A percentile compares a stretch with the other conserved stretches of the same genome.
Evolutionary conservation across 1,139 yeast species (phyloP).

Genomic region (Suhomyces chickasaworum): DNA sequence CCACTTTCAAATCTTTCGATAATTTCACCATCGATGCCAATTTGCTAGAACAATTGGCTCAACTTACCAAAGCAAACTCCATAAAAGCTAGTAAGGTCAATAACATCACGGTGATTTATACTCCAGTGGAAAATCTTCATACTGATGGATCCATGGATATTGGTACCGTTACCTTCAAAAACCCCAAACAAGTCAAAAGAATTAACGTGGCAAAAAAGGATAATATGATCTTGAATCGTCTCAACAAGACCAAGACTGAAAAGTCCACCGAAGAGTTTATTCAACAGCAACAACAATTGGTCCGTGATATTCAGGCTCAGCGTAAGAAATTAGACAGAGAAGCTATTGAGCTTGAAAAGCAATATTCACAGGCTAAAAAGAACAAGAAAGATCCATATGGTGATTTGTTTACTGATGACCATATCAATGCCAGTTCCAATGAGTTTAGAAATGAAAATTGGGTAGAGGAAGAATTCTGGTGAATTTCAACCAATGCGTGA

Average conservation of each 20-base stretch:
- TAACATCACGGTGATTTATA: constrained; percentile 69
- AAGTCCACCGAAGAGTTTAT: constrained; percentile 52
- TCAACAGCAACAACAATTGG: constrained; percentile 42
- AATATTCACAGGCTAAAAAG: constrained; percentile 30
- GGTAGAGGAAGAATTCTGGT: constrained; percentile 70
- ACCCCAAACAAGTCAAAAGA: constrained; percentile 55
- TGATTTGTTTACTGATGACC: constrained; percentile 56
- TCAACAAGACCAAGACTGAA: constrained; percentile 64
- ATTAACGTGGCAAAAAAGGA: constrained; percentile 59
- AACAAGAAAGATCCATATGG: constrained; percentile 55
- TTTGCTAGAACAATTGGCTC: constrained; percentile 64
- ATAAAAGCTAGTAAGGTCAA: constrained; percentile 76
- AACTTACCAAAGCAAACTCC: constrained; percentile 77
- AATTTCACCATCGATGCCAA: constrained; percentile 49
- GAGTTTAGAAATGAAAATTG: constrained; percentile 59
- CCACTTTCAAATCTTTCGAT: constrained; percentile 30
- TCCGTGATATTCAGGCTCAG: constrained; percentile 37
- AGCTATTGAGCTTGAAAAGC: constrained; percentile 25
- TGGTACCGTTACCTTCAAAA: constrained; percentile 80
- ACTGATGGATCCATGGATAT: constrained; percentile 76
- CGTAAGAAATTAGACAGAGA: constrained; percentile 37
- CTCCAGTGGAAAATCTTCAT: constrained; percentile 74
- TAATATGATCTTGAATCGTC: constrained; percentile 62
- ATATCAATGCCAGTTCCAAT: constrained; percentile 50
- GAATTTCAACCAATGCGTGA: not conserved